Evolutionary conservation across 164 flowering plant species (phyloP).

Genomic region (Magnolia officinalis): DNA sequence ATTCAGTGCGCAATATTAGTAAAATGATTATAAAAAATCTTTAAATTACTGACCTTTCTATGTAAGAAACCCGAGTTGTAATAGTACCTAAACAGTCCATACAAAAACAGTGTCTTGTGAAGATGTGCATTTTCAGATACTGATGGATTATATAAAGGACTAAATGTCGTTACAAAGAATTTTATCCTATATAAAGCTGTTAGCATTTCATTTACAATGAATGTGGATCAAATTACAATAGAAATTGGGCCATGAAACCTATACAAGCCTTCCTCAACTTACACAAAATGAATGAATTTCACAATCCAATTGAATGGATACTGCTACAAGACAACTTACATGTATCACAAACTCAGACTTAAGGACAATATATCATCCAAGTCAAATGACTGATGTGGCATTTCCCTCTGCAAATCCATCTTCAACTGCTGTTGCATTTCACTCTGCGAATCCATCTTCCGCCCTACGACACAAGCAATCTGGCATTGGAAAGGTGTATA

Average conservation of each 20-base stretch:
- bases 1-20: neutral
- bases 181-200: neutral
- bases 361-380: neutral
- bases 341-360: neutral
- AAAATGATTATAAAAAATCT: neutral
- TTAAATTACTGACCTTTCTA: no score
- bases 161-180: constrained; percentile 9
- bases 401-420: constrained; percentile 4
- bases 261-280: neutral
- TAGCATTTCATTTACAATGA: constrained; percentile 11
- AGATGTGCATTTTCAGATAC: neutral
- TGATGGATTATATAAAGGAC: neutral
- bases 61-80: no score
- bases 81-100: neutral
- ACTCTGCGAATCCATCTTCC: neutral
- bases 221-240: constrained; percentile 11
- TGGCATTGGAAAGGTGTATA: constrained; percentile 89
- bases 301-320: constrained; percentile 10
- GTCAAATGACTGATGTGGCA: constrained; percentile 4
- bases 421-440: no score
- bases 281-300: neutral
- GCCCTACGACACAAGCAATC: constrained; percentile 81
- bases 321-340: constrained; percentile 1
- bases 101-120: neutral
- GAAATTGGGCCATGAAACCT: neutral